Conservation (phyloP, 1,284 basidiomycete genomes). For the Moesziomyces globuligerus region DNA sequence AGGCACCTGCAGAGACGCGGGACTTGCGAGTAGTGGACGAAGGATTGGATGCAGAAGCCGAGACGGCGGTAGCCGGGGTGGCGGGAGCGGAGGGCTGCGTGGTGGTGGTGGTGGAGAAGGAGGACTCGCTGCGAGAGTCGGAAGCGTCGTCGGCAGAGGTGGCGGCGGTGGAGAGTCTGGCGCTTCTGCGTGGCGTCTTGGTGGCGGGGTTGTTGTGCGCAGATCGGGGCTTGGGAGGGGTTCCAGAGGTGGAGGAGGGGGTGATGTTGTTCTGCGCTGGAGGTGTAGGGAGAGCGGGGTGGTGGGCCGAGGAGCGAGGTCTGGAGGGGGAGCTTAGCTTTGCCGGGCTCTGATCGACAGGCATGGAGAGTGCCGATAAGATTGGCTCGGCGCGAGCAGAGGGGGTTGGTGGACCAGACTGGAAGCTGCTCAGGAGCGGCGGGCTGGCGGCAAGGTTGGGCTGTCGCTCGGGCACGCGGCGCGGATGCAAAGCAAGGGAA, state of each 20-base stretch:
- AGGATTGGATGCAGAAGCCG: slow-evolving; percentile 23
- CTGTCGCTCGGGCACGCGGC: no score
- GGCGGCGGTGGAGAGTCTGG: slow-evolving; percentile 22
- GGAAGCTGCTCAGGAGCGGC: no score
- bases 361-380: slow-evolving; percentile 27
- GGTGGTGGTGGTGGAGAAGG: slow-evolving; percentile 15
- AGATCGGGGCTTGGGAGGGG: slow-evolving; percentile 1
- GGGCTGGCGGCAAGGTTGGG: no score
- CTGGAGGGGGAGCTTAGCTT: slow-evolving; percentile 39
- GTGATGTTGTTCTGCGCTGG: background rate
- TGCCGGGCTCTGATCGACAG: slow-evolving; percentile 32
- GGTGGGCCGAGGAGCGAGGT: slow-evolving; percentile 24
- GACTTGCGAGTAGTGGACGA: slow-evolving; percentile 30
- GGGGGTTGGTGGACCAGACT: no score
- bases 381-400: background rate
- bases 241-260: background rate
- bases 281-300: slow-evolving; percentile 5
- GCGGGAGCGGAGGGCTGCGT: slow-evolving; percentile 26
- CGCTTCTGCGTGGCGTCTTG: slow-evolving; percentile 18
- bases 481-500: no score
- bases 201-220: slow-evolving; percentile 2
- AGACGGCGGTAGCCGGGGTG: slow-evolving; percentile 29
- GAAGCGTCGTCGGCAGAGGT: slow-evolving; percentile 25
- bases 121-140: slow-evolving; percentile 26
- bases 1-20: slow-evolving; percentile 19